A percentile compares a stretch with the other conserved stretches of the same genome.
phyloP scores from a whole-genome alignment of 805 yeast species.

The Vanderwaltozyma polyspora region DNA sequence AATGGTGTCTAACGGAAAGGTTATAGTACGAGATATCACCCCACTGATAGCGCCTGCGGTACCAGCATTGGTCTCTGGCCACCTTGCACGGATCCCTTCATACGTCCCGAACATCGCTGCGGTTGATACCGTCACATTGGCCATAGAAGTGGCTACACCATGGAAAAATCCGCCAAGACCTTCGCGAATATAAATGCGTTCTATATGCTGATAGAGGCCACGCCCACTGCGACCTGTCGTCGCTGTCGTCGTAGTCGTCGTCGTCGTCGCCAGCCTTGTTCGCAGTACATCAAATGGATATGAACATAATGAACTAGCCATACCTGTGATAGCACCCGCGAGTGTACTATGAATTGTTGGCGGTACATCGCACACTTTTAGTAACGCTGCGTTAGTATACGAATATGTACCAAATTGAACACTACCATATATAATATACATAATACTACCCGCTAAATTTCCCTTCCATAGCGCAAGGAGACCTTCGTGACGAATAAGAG shows the following conservation, averaged over 20 bases:
- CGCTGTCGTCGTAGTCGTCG: constrained; percentile 32
- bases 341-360: constrained; percentile 31
- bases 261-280: constrained; percentile 71
- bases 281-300: constrained; percentile 89
- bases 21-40: constrained; percentile 51
- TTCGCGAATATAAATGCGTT: constrained; percentile 28
- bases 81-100: too few species aligned
- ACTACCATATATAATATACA: constrained; percentile 80
- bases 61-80: too few species aligned
- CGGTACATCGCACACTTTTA: constrained; percentile 10
- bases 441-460: constrained; percentile 78
- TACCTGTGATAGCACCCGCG: constrained; percentile 72
- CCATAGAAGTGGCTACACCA: constrained; percentile 40
- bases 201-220: constrained; percentile 19
- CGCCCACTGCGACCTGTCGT: constrained; percentile 28
- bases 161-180: constrained; percentile 39
- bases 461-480: constrained; percentile 86
- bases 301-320: constrained; percentile 56
- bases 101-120: constrained; percentile 69
- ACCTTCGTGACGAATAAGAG: constrained; percentile 43
- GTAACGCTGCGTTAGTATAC: constrained; percentile 36
- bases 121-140: constrained; percentile 57
- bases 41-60: constrained; percentile 72
- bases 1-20: constrained; percentile 80
- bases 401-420: constrained; percentile 71